A percentile compares a stretch with the other conserved stretches of the same genome.
These are phyloP conservation scores for Amanita exitialis DNA, from an alignment of 768 basidiomycete species.

Conservation along the genomic window DNA sequence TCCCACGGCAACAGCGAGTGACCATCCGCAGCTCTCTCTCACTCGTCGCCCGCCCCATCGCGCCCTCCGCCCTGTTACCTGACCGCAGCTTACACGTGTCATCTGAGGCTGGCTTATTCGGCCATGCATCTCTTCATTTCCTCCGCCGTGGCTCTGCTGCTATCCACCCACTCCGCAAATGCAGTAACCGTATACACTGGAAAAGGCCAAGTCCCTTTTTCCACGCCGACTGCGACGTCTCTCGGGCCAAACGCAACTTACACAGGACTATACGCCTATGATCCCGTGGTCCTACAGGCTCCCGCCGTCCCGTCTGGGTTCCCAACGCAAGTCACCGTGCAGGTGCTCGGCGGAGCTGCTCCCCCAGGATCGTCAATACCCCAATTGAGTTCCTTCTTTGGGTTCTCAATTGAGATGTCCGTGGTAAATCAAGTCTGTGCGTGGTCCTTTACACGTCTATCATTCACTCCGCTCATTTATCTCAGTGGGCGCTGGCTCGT, in stretches of 20 bases:
- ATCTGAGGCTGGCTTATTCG: neutral
- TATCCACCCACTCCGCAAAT: neutral
- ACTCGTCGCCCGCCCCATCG: neutral
- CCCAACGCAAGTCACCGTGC: constrained; percentile 7
- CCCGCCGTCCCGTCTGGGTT: constrained; percentile 16
- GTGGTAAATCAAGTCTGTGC: constrained; percentile 43
- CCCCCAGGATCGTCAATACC: constrained; percentile 24
- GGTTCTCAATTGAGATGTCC: constrained; percentile 73
- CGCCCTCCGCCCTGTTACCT: neutral
- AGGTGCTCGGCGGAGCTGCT: neutral
- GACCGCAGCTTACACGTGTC: neutral
- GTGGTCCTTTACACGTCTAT: neutral
- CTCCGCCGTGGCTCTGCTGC: neutral
- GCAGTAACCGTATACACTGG: constrained; percentile 27
- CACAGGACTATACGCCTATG: constrained; percentile 21
- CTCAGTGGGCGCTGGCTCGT: constrained; percentile 42
- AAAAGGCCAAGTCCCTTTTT: constrained; percentile 25
- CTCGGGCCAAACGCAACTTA: constrained; percentile 38
- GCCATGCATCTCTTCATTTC: neutral
- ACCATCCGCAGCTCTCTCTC: too few species aligned
- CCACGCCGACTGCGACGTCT: constrained; percentile 27
- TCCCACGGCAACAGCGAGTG: too few species aligned
- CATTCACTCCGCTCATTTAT: neutral
- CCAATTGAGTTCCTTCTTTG: constrained; percentile 48
- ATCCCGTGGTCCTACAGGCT: constrained; percentile 18